phyloP scores from a whole-genome alignment of 2,329 filamentous ascomycete species.

The Botrytis tulipae region DNA sequence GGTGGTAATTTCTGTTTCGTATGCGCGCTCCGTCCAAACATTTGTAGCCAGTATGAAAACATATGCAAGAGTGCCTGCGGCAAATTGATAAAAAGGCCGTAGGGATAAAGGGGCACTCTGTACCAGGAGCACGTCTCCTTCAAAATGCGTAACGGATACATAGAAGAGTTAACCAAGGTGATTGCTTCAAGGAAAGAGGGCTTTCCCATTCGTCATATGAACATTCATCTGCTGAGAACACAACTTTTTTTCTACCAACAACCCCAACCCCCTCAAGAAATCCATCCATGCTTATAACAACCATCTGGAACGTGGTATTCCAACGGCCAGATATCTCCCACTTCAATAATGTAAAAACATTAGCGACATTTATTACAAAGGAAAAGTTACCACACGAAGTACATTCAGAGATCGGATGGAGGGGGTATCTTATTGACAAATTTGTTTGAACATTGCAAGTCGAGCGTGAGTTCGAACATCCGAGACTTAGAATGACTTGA shows the following conservation, averaged over 20 bases:
- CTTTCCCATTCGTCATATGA: conserved; percentile 31
- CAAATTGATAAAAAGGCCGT: conserved; percentile 29
- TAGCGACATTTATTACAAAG: conserved; percentile 38
- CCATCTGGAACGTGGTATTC: conserved; percentile 24
- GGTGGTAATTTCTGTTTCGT: conserved; percentile 3
- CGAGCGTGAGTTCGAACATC: conserved; percentile 28
- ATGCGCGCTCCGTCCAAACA: conserved; percentile 14
- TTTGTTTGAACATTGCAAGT: conserved; percentile 29
- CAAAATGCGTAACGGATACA: conserved; percentile 30
- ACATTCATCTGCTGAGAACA: conserved; percentile 36
- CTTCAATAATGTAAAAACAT: conserved; percentile 38
- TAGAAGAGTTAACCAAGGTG: conserved; percentile 34
- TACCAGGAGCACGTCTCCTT: conserved; percentile 29
- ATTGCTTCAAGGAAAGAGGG: conserved; percentile 34
- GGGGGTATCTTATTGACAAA: conserved; percentile 29
- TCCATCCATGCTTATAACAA: conserved; percentile 30
- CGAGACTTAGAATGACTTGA: conserved; percentile 15
- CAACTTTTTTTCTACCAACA: conserved; percentile 21
- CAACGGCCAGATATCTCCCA: conserved; percentile 25
- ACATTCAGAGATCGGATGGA: conserved; percentile 13
- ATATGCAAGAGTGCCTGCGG: conserved; percentile 37
- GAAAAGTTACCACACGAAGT: conserved; percentile 28
- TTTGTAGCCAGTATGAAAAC: conserved; percentile 24
- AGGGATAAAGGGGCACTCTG: conserved; percentile 31
- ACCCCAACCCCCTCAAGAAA: conserved; percentile 25